Evolutionary conservation across 306 rosid species (phyloP).

Genomic region (Vachellia pachyceras): DNA sequence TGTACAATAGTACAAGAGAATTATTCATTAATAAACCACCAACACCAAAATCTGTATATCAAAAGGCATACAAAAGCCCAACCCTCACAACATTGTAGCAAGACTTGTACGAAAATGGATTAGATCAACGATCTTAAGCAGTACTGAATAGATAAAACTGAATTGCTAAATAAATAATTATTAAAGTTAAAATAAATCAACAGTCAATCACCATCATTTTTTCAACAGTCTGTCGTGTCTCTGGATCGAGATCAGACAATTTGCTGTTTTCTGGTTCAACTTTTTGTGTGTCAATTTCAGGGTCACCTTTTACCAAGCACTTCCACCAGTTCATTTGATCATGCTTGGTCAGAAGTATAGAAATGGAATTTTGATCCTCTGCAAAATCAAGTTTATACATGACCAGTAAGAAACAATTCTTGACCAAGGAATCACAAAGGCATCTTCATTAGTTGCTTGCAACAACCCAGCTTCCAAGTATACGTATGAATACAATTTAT

Average conservation of each 20-base stretch:
- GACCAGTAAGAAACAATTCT: background rate
- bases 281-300: slow-evolving; percentile 86
- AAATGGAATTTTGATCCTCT: slow-evolving; percentile 84
- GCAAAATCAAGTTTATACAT: slow-evolving; percentile 39
- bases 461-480: background rate
- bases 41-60: background rate
- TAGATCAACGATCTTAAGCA: background rate
- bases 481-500: background rate
- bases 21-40: background rate
- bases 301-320: slow-evolving; percentile 85
- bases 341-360: slow-evolving; percentile 91
- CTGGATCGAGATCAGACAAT: slow-evolving; percentile 85
- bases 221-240: slow-evolving; percentile 85
- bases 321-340: slow-evolving; percentile 99
- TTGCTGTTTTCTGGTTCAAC: slow-evolving; percentile 95
- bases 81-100: background rate
- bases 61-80: background rate
- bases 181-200: background rate
- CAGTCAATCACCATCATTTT: slow-evolving; percentile 84
- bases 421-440: slow-evolving; percentile 1
- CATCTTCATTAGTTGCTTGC: background rate
- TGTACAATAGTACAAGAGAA: slow-evolving; percentile 28
- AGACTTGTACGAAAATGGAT: no score
- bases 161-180: background rate
- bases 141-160: background rate